Conservation (phyloP, 495 filamentous ascomycete genomes). For the Pyrenopolyporus hunteri region DNA sequence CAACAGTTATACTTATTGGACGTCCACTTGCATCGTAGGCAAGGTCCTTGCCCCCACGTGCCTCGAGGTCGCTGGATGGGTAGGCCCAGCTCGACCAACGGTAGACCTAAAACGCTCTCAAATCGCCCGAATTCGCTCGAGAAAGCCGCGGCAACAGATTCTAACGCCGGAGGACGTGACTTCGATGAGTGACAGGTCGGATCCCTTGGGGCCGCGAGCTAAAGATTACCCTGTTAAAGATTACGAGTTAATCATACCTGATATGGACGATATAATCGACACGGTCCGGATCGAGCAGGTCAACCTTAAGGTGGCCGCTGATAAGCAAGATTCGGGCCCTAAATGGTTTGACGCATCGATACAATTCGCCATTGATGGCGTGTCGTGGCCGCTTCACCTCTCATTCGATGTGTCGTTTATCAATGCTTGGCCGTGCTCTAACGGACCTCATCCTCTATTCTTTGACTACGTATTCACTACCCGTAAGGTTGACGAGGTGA, state of each 20-base stretch:
- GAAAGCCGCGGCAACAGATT: constrained; percentile 48
- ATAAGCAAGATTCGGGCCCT: constrained; percentile 42
- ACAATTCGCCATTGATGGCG: constrained; percentile 69
- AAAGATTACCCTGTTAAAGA: constrained; percentile 65
- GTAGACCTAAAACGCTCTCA: constrained; percentile 65
- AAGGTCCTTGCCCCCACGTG: constrained; percentile 80
- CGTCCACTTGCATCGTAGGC: constrained; percentile 68
- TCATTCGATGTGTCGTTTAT: constrained; percentile 71
- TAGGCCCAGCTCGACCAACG: constrained; percentile 69
- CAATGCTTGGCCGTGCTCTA: constrained; percentile 67
- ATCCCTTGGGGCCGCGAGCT: constrained; percentile 66
- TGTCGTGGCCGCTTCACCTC: constrained; percentile 67
- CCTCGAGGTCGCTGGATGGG: constrained; percentile 70
- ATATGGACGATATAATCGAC: constrained; percentile 61
- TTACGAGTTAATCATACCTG: constrained; percentile 61
- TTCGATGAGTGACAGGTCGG: constrained; percentile 64
- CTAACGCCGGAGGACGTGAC: constrained; percentile 61
- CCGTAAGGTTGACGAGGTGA: constrained; percentile 63
- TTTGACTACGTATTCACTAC: constrained; percentile 66
- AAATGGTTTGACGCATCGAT: constrained; percentile 66
- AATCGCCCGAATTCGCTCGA: constrained; percentile 65
- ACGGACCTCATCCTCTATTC: constrained; percentile 72
- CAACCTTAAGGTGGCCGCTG: constrained; percentile 49
- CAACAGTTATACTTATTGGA: constrained; percentile 72
- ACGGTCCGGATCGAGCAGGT: constrained; percentile 70